Percentiles rank a stretch among this genome's conserved stretches.
Conservation (phyloP, 2,329 filamentous ascomycete species). For the Hypoxylon sp. region DNA sequence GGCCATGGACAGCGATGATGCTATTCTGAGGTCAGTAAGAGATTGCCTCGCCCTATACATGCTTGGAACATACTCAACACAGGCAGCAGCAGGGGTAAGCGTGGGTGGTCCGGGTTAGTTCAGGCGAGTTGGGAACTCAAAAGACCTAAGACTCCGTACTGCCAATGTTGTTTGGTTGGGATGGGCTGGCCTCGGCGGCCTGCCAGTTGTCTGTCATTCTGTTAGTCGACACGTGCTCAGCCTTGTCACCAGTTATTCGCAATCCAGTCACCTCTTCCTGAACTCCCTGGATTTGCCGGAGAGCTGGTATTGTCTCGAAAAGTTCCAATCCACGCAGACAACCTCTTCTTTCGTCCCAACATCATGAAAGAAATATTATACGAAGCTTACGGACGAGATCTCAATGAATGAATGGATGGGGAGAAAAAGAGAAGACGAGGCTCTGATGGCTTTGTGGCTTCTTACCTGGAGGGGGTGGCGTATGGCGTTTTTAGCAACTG, state of each 20-base stretch:
- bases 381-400: background rate
- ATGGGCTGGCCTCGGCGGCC: background rate
- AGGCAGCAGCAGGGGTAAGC: background rate
- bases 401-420: background rate
- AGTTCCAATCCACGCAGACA: background rate
- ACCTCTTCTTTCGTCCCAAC: background rate
- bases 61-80: background rate
- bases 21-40: background rate
- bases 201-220: background rate
- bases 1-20: constrained; percentile 21
- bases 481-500: background rate
- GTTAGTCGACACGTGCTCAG: background rate
- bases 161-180: background rate
- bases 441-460: background rate
- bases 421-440: background rate
- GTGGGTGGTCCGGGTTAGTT: background rate
- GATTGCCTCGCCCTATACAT: background rate
- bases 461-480: background rate
- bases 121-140: constrained; percentile 5
- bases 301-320: background rate
- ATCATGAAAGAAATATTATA: background rate
- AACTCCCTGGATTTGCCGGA: background rate
- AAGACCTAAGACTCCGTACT: constrained; percentile 7
- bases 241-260: background rate
- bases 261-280: background rate